These are phyloP conservation scores for Hibiscus trionum DNA, from an alignment of 345 rosid genomes.

Conservation along the genomic window DNA sequence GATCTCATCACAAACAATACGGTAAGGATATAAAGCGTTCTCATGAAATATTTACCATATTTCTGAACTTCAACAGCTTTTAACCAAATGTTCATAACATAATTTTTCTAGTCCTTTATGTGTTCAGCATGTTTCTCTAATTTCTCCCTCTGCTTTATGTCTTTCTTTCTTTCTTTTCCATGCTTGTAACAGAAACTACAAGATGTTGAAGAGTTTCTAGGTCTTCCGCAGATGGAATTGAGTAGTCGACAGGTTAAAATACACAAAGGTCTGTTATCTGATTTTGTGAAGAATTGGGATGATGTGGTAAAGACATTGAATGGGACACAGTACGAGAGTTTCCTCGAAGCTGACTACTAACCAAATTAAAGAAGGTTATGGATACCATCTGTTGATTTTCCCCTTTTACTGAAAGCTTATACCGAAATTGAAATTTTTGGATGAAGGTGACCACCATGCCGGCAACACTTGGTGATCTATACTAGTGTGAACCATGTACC, in stretches of 20 bases:
- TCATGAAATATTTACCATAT: background rate
- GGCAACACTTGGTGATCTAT: constrained; percentile 4
- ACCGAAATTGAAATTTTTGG: background rate
- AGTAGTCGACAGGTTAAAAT: constrained; percentile 84
- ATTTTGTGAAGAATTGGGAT: constrained; percentile 72
- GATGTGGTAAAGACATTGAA: constrained; percentile 56
- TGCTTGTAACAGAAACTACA: constrained; percentile 50
- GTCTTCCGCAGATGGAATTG: constrained; percentile 53
- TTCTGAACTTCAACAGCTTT: background rate
- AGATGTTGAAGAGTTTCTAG: constrained; percentile 67
- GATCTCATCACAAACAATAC: constrained; percentile 53
- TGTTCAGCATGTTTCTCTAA: background rate
- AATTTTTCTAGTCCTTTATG: background rate
- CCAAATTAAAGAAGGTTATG: constrained; percentile 12
- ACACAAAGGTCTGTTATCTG: constrained; percentile 70
- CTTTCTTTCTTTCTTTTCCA: background rate
- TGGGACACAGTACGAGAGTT: constrained; percentile 60
- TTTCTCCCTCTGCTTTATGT: background rate
- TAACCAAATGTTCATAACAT: too few species aligned
- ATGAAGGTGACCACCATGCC: background rate
- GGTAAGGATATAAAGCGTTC: constrained; percentile 28
- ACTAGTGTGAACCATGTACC: background rate
- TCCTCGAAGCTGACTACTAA: constrained; percentile 52
- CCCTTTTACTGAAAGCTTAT: too few species aligned
- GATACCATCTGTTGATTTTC: constrained; percentile 23